Evolutionary conservation across 2,329 filamentous ascomycete genomes (phyloP), one percentile per base, ranked within the genome.

Genomic region (Fusarium circinatum): DNA sequence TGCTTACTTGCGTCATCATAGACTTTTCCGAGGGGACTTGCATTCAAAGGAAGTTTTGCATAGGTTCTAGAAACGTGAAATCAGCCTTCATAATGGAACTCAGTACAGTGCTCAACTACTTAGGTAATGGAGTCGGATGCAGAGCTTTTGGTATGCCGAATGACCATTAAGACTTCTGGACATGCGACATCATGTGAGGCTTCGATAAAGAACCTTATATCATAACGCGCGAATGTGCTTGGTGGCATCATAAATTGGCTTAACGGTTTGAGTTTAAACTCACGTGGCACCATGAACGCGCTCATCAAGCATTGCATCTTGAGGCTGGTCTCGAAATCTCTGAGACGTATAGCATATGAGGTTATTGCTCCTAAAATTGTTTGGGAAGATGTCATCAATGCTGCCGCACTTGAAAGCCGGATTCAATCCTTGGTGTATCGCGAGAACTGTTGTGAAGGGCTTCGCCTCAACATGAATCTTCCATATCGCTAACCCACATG

Each of bases 361-460:
- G 7, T 0, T 2, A 6, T 6, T 49, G 0, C 13, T 26, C 6
- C 6, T 15, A 1, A 2, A 22, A 6, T 8, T 8, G 9, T 6
- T 38, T 9, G 3, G 5, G 11, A 10, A 32, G 8, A 14, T 2
- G 1, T 14, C 6, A 3, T 18, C 8, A n/a, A 49, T 14, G 11
- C 9, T 2, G 5, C 22, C 3, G 5, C 15, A 22, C 11, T n/a
- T n/a, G 11, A 49, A 32, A 13, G 15, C 3, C 3, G 3, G 28
- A 7, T 3, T 18, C 8, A 13, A 3, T 18, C 5, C 0, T 18
- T 32, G 1, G 0, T 7, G 5, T 9, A 5, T 24, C 22, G 14
- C 10, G 3, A n/a, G 20, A 13, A 18, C 5, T n/a, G 3, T 13
- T 4, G 1, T 3, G 3, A n/a, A 1, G 6, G 14, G 17, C 45